Evolutionary conservation across 2,329 filamentous ascomycete species (phyloP).

Genomic region (Dothistroma septosporum): DNA sequence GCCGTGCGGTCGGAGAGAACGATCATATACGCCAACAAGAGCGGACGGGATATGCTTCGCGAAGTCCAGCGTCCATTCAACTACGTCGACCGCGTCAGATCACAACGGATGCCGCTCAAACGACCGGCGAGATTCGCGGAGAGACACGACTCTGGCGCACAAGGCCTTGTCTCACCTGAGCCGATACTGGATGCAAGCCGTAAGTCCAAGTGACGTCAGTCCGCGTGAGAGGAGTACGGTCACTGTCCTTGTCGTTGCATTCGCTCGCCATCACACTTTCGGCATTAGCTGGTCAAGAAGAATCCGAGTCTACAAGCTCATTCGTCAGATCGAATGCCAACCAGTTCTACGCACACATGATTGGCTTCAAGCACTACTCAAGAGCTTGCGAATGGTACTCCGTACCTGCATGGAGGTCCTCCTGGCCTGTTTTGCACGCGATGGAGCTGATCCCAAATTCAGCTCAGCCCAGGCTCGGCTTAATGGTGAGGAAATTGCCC

Average conservation of each 20-base stretch:
- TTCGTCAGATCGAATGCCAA: not conserved
- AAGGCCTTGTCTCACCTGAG: not conserved
- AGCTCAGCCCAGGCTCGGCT: not conserved
- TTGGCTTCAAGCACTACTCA: not conserved
- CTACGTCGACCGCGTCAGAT: not conserved
- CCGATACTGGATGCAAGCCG: not conserved
- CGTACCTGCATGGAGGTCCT: not conserved
- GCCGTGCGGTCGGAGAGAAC: not conserved
- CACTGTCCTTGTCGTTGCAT: not conserved
- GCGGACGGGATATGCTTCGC: not conserved
- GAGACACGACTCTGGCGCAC: not conserved
- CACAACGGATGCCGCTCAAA: not conserved
- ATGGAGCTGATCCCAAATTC: not conserved
- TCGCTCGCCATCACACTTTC: not conserved
- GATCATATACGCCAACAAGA: not conserved
- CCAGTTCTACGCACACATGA: not conserved
- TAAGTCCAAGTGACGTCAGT: not conserved
- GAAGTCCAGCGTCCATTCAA: not conserved
- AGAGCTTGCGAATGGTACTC: not conserved
- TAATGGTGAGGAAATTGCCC: not conserved
- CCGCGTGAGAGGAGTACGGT: not conserved
- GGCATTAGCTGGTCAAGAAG: not conserved
- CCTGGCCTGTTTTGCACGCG: not conserved
- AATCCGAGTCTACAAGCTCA: not conserved
- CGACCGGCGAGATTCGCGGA: not conserved